Conservation (phyloP, 331 rosid species). For the Rhamnella rubrinervis region DNA sequence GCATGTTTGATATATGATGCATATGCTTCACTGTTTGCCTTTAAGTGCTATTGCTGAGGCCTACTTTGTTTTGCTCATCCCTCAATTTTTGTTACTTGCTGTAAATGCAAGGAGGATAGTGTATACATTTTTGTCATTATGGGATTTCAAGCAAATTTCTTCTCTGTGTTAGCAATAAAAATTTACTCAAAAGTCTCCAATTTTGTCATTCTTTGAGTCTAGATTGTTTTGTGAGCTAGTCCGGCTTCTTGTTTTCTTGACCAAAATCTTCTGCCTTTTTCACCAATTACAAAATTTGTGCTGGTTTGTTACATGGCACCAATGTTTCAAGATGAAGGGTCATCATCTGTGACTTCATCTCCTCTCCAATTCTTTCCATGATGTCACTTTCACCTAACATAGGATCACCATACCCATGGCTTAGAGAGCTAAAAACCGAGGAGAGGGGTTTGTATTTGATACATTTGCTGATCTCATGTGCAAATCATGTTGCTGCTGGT, state of each 20-base stretch:
- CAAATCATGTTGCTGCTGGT: conserved; percentile 71
- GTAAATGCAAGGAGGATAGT: background rate
- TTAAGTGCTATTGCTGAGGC: background rate
- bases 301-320: conserved; percentile 35
- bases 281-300: conserved; percentile 19
- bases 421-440: conserved; percentile 69
- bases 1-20: conserved; percentile 31
- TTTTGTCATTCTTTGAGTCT: background rate
- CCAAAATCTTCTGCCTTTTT: conserved; percentile 7
- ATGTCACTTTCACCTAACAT: conserved; percentile 67
- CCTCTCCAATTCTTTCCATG: conserved; percentile 59
- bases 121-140: background rate
- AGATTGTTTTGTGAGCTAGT: conserved; percentile 12
- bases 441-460: conserved; percentile 78
- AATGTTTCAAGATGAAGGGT: conserved; percentile 73
- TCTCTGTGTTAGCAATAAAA: conserved; percentile 7
- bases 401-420: conserved; percentile 73
- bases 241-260: background rate
- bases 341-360: conserved; percentile 63
- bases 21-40: conserved; percentile 12
- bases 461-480: conserved; percentile 74
- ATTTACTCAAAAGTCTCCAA: background rate
- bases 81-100: conserved; percentile 8
- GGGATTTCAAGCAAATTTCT: conserved; percentile 10
- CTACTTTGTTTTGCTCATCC: conserved; percentile 2